Conservation (phyloP, 1,284 basidiomycete species). For the Fomitopsis pinicola region DNA sequence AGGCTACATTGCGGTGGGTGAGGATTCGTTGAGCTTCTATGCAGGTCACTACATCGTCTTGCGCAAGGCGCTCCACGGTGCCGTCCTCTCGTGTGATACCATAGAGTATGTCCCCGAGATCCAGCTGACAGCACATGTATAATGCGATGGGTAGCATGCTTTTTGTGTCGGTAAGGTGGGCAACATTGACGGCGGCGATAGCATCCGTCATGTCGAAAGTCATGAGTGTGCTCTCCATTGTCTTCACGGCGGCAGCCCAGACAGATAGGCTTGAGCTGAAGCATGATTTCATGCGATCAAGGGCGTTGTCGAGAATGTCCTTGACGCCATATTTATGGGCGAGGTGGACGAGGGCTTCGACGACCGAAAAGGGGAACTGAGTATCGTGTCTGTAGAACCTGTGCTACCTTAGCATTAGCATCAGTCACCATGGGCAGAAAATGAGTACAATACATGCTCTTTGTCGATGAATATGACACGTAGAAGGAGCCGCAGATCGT, state of each 20-base stretch:
- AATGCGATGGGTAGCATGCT: constrained; percentile 10
- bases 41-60: not conserved
- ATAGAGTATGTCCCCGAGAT: not conserved
- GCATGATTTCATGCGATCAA: not conserved
- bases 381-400: not conserved
- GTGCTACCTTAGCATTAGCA: not conserved
- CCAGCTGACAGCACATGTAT: not conserved
- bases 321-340: constrained; percentile 4
- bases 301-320: not conserved
- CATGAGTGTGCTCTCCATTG: constrained; percentile 6
- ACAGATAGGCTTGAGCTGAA: constrained; percentile 5
- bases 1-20: not conserved
- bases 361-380: constrained; percentile 1
- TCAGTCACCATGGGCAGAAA: not conserved
- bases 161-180: constrained; percentile 7
- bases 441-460: not conserved
- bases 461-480: not conserved
- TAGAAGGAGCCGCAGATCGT: constrained; percentile 7
- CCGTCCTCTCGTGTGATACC: not conserved
- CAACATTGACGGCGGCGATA: constrained; percentile 11
- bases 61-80: not conserved
- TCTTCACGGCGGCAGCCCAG: constrained; percentile 4
- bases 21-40: not conserved
- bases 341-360: constrained; percentile 4
- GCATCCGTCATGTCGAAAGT: not conserved